These are phyloP conservation scores for Panicum virgatum DNA, from an alignment of 202 grass and related monocot genomes.

Conservation along the genomic window DNA sequence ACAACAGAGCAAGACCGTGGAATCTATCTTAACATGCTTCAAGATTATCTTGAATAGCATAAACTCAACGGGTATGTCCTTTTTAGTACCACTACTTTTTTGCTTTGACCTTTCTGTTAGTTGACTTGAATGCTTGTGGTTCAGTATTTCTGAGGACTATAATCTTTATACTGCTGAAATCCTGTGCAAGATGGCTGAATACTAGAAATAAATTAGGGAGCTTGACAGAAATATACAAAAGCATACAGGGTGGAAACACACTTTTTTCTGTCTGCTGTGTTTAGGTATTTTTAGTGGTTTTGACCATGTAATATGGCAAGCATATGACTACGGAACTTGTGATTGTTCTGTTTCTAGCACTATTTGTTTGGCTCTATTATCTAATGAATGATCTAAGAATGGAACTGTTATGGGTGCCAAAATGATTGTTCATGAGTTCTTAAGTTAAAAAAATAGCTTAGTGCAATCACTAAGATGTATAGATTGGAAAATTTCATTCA, in stretches of 20 bases:
- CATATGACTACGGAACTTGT: neutral
- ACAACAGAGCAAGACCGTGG: constrained; percentile 42
- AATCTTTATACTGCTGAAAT: constrained; percentile 20
- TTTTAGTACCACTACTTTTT: constrained; percentile 25
- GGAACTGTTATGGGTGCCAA: constrained; percentile 5
- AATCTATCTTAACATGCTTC: constrained; percentile 71
- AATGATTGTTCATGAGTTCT: neutral
- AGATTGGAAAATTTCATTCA: neutral
- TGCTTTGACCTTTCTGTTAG: constrained; percentile 16
- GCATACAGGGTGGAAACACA: neutral
- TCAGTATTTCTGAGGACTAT: neutral
- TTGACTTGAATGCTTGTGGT: constrained; percentile 17
- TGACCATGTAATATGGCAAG: neutral
- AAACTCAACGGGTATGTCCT: constrained; percentile 60
- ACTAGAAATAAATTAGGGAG: neutral
- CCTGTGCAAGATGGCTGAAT: neutral
- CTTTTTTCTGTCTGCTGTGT: constrained; percentile 18
- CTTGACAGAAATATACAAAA: constrained; percentile 29
- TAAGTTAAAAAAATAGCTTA: neutral
- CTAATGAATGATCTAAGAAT: neutral
- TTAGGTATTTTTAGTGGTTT: neutral
- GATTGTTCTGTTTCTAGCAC: neutral
- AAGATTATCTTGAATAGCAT: constrained; percentile 83
- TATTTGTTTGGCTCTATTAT: neutral
- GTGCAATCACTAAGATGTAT: neutral